phyloP scores from a whole-genome alignment of 1,284 basidiomycete genomes.

The Kwoniella shivajii region DNA sequence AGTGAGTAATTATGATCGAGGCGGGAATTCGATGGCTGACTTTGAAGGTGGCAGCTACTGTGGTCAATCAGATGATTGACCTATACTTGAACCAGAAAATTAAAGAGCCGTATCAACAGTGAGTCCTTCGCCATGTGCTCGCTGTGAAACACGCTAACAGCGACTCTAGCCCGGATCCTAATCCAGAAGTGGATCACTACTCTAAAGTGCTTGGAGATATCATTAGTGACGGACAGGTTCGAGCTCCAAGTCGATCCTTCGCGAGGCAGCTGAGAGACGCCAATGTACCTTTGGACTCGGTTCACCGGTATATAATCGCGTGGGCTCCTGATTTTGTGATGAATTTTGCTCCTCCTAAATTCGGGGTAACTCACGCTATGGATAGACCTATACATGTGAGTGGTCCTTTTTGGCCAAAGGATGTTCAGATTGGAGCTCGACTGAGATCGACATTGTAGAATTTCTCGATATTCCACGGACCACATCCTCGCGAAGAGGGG shows the following conservation, averaged over 20 bases:
- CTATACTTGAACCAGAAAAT: conserved; percentile 13
- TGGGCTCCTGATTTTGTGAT: conserved; percentile 19
- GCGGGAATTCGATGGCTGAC: background rate
- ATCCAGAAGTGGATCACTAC: conserved; percentile 7
- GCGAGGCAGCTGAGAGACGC: conserved; percentile 22
- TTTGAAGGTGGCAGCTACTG: background rate
- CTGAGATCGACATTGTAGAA: conserved; percentile 4
- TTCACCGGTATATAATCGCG: conserved; percentile 28
- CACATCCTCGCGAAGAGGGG: conserved; percentile 5
- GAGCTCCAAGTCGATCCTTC: conserved; percentile 24
- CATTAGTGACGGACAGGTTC: conserved; percentile 29
- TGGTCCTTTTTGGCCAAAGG: background rate
- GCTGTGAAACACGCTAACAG: background rate
- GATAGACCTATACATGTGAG: conserved; percentile 15
- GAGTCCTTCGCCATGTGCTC: background rate
- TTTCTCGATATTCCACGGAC: conserved; percentile 16
- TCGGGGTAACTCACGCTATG: conserved; percentile 16
- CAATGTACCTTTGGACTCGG: conserved; percentile 16
- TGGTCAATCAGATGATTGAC: conserved; percentile 15
- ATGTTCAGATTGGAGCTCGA: background rate
- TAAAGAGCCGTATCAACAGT: conserved; percentile 16
- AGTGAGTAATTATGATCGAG: background rate
- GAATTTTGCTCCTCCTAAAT: conserved; percentile 6
- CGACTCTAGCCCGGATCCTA: conserved; percentile 7
- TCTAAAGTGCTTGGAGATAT: conserved; percentile 26